phyloP scores from a whole-genome alignment of 345 rosid species.

The Aquilaria sinensis region DNA sequence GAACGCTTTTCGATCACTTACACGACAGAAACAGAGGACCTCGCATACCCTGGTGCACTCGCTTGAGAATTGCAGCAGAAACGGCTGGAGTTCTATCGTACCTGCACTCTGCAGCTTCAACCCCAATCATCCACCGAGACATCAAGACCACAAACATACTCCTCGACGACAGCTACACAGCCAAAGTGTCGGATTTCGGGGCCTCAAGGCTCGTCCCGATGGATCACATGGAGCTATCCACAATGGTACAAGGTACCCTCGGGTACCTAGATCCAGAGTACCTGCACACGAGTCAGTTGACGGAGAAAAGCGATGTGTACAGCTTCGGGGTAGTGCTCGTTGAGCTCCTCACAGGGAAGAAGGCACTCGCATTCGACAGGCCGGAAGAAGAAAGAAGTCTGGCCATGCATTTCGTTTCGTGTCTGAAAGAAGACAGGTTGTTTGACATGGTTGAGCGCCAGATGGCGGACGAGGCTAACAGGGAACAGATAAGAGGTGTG shows the following conservation, averaged over 20 bases:
- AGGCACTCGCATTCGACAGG: constrained; percentile 16
- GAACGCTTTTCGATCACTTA: constrained; percentile 35
- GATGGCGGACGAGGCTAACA: constrained; percentile 6
- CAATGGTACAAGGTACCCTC: constrained; percentile 39
- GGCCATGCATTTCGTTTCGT: constrained; percentile 21
- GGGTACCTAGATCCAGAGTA: constrained; percentile 46
- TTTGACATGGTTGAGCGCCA: constrained; percentile 20
- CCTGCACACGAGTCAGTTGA: constrained; percentile 27
- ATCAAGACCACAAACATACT: constrained; percentile 39
- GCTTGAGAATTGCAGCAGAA: constrained; percentile 29
- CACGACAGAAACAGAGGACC: constrained; percentile 18
- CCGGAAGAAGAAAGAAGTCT: constrained; percentile 23
- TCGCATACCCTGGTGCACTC: constrained; percentile 27
- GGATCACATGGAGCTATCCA: constrained; percentile 37
- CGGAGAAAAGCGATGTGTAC: constrained; percentile 47
- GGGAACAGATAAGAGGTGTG: constrained; percentile 16
- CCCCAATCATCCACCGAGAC: constrained; percentile 34
- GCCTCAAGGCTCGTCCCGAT: constrained; percentile 33
- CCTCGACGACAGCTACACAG: constrained; percentile 26
- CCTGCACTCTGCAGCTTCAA: constrained; percentile 28
- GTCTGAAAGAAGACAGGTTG: constrained; percentile 21
- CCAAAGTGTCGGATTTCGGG: constrained; percentile 48
- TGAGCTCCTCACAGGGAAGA: constrained; percentile 36
- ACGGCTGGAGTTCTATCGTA: constrained; percentile 26
- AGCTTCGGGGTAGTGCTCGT: constrained; percentile 43